Base-by-base conservation (phyloP, 2,329 filamentous ascomycete genomes). In the Hypoxylon sp. region DNA sequence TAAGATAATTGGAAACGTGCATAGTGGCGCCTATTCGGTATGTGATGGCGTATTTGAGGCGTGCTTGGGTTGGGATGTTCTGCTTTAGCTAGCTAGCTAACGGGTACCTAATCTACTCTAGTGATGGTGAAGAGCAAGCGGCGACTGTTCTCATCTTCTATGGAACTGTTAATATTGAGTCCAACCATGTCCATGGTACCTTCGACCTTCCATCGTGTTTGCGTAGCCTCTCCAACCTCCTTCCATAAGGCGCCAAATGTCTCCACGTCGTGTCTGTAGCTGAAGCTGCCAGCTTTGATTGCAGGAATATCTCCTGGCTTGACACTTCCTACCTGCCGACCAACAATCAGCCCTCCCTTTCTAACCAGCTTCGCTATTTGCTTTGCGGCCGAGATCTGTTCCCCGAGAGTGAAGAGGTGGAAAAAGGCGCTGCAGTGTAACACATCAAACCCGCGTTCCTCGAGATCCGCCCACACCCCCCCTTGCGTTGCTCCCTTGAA, bases 351-450 rank as follows among this genome's bases (percentile, higher is more conserved):
- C 1, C 67, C 70, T 9, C 63, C 67, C 19, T 60, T 67, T 25
- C 69, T 72, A 9, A 72, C 48, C 3, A 73, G 64, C 19, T 17
- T 58, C 25, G 60, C 67, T 9, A 72, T 56, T 3, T 73, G 38
- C 23, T 64, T 51, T 11, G 69, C 69, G 10, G 69, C 73, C 4
- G 38, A 28, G 3, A 69, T 43, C 62, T 77, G 74, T 49, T 67
- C 28, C 2, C 71, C 68, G 7, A 72, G 61, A 2, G 65, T 53
- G 51, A 75, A 77, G 9, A 76, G 60, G 32, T 77, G 75, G 21
- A 76, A 67, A 17, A 75, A 73, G 1, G 67, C 67, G 11, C 73
- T 75, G 65, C 72, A 65, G 57, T 77, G 74, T 30, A 74, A 50
- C 13, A 75, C 68, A 41, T 75, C 73, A 28, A 74, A 53, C 6